A percentile compares a stretch with the other conserved stretches of the same genome.
Evolutionary conservation across 192 early-diverging fungal species (phyloP).

Genomic region (Podila epigama): DNA sequence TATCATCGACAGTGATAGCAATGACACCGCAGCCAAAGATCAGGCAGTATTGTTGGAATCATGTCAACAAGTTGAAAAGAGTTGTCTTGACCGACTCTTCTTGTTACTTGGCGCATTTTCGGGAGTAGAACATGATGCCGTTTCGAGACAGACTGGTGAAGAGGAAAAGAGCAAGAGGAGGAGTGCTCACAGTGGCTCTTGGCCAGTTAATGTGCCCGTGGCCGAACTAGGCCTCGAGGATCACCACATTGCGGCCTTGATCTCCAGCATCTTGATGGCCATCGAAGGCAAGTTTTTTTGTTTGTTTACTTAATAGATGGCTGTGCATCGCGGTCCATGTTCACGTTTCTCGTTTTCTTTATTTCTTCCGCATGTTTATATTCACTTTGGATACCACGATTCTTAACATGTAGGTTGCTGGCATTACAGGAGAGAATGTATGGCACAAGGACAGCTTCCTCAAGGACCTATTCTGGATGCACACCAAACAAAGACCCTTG

Average conservation of each 20-base stretch:
- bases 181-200: background rate
- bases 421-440: background rate
- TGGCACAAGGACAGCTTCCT: background rate
- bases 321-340: too few relatives aligned
- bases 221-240: conserved; percentile 14
- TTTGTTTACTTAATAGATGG: background rate
- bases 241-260: conserved; percentile 4
- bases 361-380: background rate
- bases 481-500: conserved; percentile 27
- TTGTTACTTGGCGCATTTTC: conserved; percentile 9
- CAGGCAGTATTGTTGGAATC: background rate
- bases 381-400: background rate
- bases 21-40: background rate
- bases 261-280: conserved; percentile 5
- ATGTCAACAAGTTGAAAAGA: background rate
- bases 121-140: conserved; percentile 4
- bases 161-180: background rate
- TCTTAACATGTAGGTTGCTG: background rate
- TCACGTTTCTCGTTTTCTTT: too few relatives aligned
- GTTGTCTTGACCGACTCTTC: conserved; percentile 22
- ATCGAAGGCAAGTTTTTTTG: conserved; percentile 17
- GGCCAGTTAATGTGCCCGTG: background rate
- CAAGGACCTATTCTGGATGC: conserved; percentile 11
- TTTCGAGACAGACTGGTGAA: background rate
- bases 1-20: background rate